phyloP scores from a whole-genome alignment of 768 basidiomycete species.

The Boletus tylopilopsis region DNA sequence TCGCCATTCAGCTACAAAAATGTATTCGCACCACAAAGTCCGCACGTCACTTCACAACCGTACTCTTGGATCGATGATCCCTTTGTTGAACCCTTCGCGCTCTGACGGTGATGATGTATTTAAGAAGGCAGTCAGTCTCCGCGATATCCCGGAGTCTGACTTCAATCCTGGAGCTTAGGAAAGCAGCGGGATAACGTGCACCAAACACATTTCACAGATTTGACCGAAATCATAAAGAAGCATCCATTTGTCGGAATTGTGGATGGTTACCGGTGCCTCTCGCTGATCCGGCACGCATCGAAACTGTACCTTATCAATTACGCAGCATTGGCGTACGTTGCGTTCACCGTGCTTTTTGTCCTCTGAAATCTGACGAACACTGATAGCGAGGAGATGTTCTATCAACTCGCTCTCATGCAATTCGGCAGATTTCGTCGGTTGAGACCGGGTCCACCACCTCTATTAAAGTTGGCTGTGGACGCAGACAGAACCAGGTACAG shows the following conservation, averaged over 20 bases:
- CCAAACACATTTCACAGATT: conserved; percentile 42
- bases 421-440: conserved; percentile 80
- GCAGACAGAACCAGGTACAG: conserved; percentile 51
- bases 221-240: conserved; percentile 79
- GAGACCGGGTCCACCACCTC: conserved; percentile 79
- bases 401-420: conserved; percentile 88
- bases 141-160: conserved; percentile 77
- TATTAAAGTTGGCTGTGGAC: conserved; percentile 80
- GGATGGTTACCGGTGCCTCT: conserved; percentile 66
- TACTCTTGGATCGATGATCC: conserved; percentile 95
- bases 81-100: conserved; percentile 54
- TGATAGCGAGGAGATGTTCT: conserved; percentile 86
- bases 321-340: conserved; percentile 71
- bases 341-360: background rate
- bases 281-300: conserved; percentile 83
- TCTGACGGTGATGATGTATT: conserved; percentile 25
- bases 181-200: conserved; percentile 20
- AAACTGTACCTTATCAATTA: conserved; percentile 91
- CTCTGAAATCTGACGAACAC: background rate
- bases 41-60: conserved; percentile 84
- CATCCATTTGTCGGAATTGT: conserved; percentile 94
- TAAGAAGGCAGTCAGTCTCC: conserved; percentile 28
- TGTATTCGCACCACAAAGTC: conserved; percentile 84
- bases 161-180: conserved; percentile 68
- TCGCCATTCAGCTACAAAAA: conserved; percentile 39